These are phyloP conservation scores for Fusarium euwallaceae DNA, from an alignment of 2,329 filamentous ascomycete species.

Conservation along the genomic window DNA sequence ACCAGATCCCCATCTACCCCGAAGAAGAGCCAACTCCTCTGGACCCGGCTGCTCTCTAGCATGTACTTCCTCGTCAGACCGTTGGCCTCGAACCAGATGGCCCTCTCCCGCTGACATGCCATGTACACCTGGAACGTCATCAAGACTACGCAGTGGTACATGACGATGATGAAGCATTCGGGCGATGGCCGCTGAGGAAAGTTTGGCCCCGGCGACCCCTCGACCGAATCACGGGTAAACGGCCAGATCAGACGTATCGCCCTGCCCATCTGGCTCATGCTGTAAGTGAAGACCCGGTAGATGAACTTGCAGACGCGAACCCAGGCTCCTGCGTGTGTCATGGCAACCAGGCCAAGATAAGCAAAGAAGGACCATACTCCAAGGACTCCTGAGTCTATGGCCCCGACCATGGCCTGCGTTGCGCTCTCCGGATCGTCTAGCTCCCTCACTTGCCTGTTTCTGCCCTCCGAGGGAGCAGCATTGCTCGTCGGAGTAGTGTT, in stretches of 20 bases:
- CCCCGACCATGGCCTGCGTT: background rate
- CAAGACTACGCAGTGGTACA: slow-evolving; percentile 20
- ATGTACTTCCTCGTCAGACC: slow-evolving; percentile 48
- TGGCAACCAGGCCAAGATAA: background rate
- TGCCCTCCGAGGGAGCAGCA: background rate
- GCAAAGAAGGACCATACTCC: background rate
- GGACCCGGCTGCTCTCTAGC: slow-evolving; percentile 26
- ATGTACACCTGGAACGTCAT: slow-evolving; percentile 35
- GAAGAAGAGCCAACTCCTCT: slow-evolving; percentile 10
- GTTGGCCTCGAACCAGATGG: slow-evolving; percentile 51
- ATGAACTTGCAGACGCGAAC: background rate
- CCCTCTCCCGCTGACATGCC: slow-evolving; percentile 37
- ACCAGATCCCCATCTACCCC: slow-evolving; percentile 19
- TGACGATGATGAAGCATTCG: background rate
- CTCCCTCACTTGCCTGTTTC: background rate
- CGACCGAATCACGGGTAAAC: background rate
- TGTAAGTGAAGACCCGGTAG: background rate
- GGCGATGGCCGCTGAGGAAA: background rate
- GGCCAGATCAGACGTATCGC: background rate
- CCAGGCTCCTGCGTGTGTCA: background rate
- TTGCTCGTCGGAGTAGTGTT: background rate
- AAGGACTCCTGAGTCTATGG: background rate
- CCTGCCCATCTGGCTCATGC: background rate
- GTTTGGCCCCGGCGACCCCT: background rate
- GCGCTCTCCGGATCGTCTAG: background rate